phyloP scores from a whole-genome alignment of 23 red algal species.

The Agarophyton chilense region DNA sequence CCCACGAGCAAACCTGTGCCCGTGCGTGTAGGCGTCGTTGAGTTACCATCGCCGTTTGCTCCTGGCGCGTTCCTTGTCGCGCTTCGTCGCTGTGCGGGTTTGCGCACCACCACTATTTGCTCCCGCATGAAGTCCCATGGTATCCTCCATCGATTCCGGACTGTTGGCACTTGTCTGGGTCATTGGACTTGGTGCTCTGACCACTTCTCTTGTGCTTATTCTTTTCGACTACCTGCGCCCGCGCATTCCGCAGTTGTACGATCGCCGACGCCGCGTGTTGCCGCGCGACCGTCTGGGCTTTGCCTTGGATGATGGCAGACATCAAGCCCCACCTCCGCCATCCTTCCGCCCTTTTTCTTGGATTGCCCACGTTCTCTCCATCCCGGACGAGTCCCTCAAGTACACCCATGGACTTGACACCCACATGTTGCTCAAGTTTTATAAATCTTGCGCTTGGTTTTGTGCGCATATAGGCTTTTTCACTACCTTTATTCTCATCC shows the following conservation, averaged over 20 bases:
- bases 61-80: background rate
- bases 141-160: conserved; percentile 21
- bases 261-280: conserved; percentile 27
- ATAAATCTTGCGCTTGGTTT: background rate
- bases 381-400: conserved; percentile 22
- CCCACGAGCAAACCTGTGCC: too few species aligned
- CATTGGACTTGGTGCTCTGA: conserved; percentile 18
- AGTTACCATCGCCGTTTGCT: too few species aligned
- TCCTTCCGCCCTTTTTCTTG: conserved; percentile 33
- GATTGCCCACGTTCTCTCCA: conserved; percentile 26
- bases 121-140: conserved; percentile 12
- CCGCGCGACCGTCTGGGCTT: conserved; percentile 21
- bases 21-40: too few species aligned
- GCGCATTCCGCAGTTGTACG: conserved; percentile 46
- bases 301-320: conserved; percentile 3
- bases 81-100: background rate
- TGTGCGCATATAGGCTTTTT: conserved; percentile 19
- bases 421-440: conserved; percentile 27
- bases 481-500: conserved; percentile 24
- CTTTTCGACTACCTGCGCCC: conserved; percentile 51
- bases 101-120: background rate
- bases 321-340: conserved; percentile 25
- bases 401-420: conserved; percentile 64
- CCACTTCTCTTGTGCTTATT: conserved; percentile 38
- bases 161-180: conserved; percentile 12